Evolutionary conservation across 2,329 filamentous ascomycete species (phyloP).

Genomic region (Samsoniella hepiali): DNA sequence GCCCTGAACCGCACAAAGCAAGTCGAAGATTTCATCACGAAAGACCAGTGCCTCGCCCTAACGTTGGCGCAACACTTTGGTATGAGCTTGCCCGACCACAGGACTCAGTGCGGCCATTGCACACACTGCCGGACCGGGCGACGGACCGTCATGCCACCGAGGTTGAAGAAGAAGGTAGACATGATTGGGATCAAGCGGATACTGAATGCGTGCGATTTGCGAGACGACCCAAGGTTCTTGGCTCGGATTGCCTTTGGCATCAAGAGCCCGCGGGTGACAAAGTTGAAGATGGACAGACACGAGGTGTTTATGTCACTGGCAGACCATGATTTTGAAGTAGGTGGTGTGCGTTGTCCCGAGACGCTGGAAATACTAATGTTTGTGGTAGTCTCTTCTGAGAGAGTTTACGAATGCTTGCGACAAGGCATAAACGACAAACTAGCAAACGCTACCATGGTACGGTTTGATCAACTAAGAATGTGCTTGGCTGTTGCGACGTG

Average conservation of each 20-base stretch:
- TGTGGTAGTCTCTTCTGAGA: neutral
- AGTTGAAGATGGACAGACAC: conserved; percentile 45
- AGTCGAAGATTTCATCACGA: conserved; percentile 53
- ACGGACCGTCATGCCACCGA: conserved; percentile 37
- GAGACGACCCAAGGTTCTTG: conserved; percentile 58
- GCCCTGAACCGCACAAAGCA: conserved; percentile 49
- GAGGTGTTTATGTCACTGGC: conserved; percentile 51
- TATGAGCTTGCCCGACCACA: conserved; percentile 44
- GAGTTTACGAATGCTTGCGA: conserved; percentile 9
- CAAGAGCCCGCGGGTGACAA: conserved; percentile 51
- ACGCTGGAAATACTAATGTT: neutral
- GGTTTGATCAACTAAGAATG: too few species aligned
- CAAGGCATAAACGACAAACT: neutral
- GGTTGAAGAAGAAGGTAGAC: conserved; percentile 39
- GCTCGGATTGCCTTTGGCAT: conserved; percentile 62
- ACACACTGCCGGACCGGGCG: conserved; percentile 36
- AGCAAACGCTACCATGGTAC: too few species aligned
- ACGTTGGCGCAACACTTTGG: conserved; percentile 56
- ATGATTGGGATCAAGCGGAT: conserved; percentile 39
- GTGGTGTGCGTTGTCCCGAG: conserved; percentile 24
- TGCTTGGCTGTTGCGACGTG: too few species aligned
- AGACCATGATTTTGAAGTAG: conserved; percentile 43
- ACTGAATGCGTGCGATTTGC: conserved; percentile 40
- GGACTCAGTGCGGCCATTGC: conserved; percentile 52
- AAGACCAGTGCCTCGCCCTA: conserved; percentile 47